phyloP scores from a whole-genome alignment of 2,329 filamentous ascomycete species.

The Calonectria ilicicola region DNA sequence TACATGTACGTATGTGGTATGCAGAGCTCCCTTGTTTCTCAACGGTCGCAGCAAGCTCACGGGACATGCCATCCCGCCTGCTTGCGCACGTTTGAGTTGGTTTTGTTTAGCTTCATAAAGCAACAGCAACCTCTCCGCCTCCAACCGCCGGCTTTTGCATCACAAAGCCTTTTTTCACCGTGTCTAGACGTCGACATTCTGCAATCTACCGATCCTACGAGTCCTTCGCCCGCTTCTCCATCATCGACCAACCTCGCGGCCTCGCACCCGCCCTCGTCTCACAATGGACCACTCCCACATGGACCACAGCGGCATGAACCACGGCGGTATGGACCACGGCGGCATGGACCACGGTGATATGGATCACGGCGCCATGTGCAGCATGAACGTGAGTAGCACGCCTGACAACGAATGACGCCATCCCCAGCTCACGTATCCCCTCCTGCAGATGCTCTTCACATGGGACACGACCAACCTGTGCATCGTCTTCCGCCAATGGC shows the following conservation, averaged over 20 bases:
- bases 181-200: not conserved
- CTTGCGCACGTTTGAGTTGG: slow-evolving; percentile 57
- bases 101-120: slow-evolving; percentile 41
- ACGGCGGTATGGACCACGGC: slow-evolving; percentile 56
- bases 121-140: not conserved
- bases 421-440: slow-evolving; percentile 9
- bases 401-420: not conserved
- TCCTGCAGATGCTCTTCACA: slow-evolving; percentile 91
- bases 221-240: not conserved
- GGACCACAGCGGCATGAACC: slow-evolving; percentile 58
- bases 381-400: slow-evolving; percentile 81
- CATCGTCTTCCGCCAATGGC: slow-evolving; percentile 95
- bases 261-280: not conserved
- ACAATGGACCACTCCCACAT: slow-evolving; percentile 59
- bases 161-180: not conserved
- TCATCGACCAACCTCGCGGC: not conserved
- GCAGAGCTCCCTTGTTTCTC: slow-evolving; percentile 11
- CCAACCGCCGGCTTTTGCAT: not conserved
- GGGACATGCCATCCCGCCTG: slow-evolving; percentile 5
- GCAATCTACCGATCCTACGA: not conserved
- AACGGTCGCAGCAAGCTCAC: slow-evolving; percentile 9
- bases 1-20: slow-evolving; percentile 1
- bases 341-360: slow-evolving; percentile 59
- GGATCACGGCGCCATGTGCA: slow-evolving; percentile 78
- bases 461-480: slow-evolving; percentile 95